Conservation (phyloP, 768 basidiomycete genomes). For the Kwoniella botswanensis region DNA sequence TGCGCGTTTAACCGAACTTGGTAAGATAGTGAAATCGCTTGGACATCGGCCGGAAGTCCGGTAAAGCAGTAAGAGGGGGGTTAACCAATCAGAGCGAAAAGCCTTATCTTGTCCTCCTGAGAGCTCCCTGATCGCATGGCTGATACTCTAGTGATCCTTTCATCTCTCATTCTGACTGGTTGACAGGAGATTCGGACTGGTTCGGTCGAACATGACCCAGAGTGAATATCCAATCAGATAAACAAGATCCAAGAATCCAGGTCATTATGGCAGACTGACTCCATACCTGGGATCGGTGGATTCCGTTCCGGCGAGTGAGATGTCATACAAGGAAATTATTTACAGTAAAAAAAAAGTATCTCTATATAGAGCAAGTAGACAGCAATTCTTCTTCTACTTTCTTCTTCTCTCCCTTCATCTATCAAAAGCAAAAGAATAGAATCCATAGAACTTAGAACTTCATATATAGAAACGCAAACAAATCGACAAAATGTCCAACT, state of each 20-base stretch:
- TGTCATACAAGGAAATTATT: background rate
- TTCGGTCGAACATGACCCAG: constrained; percentile 4
- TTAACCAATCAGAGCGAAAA: constrained; percentile 8
- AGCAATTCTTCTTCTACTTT: constrained; percentile 8
- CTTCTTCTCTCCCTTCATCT: constrained; percentile 15
- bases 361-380: constrained; percentile 4
- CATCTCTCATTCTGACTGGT: constrained; percentile 1
- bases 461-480: background rate
- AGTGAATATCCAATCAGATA: background rate
- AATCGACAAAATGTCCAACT: constrained; percentile 49
- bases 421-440: background rate
- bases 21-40: background rate
- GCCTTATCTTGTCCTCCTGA: constrained; percentile 6
- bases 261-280: background rate
- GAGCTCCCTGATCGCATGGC: constrained; percentile 6
- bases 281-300: background rate
- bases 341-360: background rate
- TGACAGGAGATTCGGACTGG: background rate
- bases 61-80: background rate
- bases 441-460: background rate
- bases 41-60: background rate
- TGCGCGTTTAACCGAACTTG: background rate
- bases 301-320: background rate
- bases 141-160: background rate
- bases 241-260: background rate